These are phyloP conservation scores for Eucalyptus microcorys DNA, from an alignment of 345 rosid species.

Conservation along the genomic window DNA sequence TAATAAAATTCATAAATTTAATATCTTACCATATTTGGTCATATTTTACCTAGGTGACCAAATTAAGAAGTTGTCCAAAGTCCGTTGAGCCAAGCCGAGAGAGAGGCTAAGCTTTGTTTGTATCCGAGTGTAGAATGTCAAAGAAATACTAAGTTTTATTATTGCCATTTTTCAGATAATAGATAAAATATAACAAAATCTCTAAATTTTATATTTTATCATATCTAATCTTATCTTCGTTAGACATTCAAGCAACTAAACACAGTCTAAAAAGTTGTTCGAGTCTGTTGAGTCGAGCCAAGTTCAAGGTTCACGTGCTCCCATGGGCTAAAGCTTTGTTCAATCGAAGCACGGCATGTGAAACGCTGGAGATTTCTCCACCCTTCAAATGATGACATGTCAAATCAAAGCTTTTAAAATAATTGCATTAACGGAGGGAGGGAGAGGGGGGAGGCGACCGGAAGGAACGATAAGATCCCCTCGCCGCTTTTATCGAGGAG, in stretches of 20 bases:
- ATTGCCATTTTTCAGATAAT: no score
- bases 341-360: neutral
- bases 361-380: neutral
- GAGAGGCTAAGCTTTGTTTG: no score
- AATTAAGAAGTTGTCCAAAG: no score
- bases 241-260: no score
- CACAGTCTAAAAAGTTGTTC: no score
- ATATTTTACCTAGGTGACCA: no score
- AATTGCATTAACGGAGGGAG: neutral
- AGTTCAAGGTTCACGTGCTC: neutral
- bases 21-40: no score
- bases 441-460: neutral
- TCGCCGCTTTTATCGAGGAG: neutral
- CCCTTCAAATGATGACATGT: neutral
- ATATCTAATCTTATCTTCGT: no score
- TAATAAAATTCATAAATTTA: no score
- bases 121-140: no score
- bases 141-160: no score
- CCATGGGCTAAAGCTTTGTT: neutral
- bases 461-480: neutral
- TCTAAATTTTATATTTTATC: neutral
- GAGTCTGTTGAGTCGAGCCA: neutral
- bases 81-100: rapidly evolving
- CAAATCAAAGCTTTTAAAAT: neutral
- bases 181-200: no score